phyloP scores from a whole-genome alignment of 805 yeast species.

The Nakazawaea sp. region DNA sequence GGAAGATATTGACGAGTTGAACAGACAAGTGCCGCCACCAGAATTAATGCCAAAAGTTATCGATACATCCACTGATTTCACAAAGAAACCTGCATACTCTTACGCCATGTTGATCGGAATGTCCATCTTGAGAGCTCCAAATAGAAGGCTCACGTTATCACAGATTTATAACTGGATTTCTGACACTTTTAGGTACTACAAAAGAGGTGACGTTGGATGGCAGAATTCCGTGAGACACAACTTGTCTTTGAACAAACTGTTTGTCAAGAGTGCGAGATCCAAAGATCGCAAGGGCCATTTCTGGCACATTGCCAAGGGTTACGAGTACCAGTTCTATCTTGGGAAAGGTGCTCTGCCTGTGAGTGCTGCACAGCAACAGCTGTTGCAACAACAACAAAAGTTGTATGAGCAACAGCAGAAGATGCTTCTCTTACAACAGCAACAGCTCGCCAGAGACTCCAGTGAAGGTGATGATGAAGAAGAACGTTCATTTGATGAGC shows the following conservation, averaged over 20 bases:
- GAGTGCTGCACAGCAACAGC: constrained; percentile 16
- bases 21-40: constrained; percentile 25
- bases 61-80: constrained; percentile 36
- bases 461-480: background rate
- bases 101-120: constrained; percentile 91
- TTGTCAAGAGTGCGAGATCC: constrained; percentile 84
- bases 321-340: constrained; percentile 72
- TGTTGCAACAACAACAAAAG: background rate
- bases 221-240: constrained; percentile 96
- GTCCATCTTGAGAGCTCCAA: constrained; percentile 81
- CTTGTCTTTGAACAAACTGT: constrained; percentile 86
- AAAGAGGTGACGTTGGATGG: constrained; percentile 89
- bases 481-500: constrained; percentile 4
- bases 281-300: constrained; percentile 88
- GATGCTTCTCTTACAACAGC: background rate
- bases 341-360: constrained; percentile 34
- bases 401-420: background rate
- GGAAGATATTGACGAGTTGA: constrained; percentile 14
- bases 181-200: constrained; percentile 75
- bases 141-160: constrained; percentile 62
- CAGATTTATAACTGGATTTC: constrained; percentile 93
- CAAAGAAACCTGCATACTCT: constrained; percentile 82
- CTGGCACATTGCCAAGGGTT: constrained; percentile 86
- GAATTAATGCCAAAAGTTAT: constrained; percentile 32
- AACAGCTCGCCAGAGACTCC: background rate